Base-by-base conservation (phyloP, 2,329 filamentous ascomycete genomes). In the Geoglossum cookeanum region DNA sequence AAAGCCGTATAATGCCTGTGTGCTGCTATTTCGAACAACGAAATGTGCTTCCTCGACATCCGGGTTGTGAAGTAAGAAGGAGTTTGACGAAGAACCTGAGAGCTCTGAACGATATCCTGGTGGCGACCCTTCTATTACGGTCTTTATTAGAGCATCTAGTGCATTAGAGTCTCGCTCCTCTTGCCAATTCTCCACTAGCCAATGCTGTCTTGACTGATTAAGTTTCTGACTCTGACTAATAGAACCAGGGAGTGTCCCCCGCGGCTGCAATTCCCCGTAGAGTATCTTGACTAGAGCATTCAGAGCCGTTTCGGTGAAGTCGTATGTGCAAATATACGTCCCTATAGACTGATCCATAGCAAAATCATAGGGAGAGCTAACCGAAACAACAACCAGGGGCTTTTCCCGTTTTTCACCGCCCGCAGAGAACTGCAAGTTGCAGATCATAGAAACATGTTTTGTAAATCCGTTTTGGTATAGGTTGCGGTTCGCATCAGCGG, bases 331-430 rank as follows among this genome's bases (percentile, higher is more conserved):
- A 45, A 97, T 78, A 64, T 96, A 96, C 0, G 90, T 95, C 4
- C 87, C 86, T 45, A 97, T 91, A 0, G 82, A 82, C 61, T 85
- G 84, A 65, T 97, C 91, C 78, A 91, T 89, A 49, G 88, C 89
- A 67, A 97, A 97, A 68, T 97, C 91, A 68, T 96, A 97, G 0
- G 91, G 91, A 0, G 90, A 96, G 69, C 89, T 95, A 62, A 94
- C 90, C 0, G 91, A 86, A 6, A 96, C 85, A 3, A 96, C 91
- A 29, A 96, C 83, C 42, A 96, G 72, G 0, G 90, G 87, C 70
- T 94, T 96, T 68, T 92, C 77, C 8, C 74, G 71, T 52, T 71
- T 87, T 65, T 89, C 85, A 1, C 85, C 85, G 13, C 78, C 79
- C 5, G 83, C 81, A 5, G 81, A 80, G 60, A 73, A 75, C 58